Base-by-base conservation (phyloP, 2,329 filamentous ascomycete species). In the Microcyclosporella mali region DNA sequence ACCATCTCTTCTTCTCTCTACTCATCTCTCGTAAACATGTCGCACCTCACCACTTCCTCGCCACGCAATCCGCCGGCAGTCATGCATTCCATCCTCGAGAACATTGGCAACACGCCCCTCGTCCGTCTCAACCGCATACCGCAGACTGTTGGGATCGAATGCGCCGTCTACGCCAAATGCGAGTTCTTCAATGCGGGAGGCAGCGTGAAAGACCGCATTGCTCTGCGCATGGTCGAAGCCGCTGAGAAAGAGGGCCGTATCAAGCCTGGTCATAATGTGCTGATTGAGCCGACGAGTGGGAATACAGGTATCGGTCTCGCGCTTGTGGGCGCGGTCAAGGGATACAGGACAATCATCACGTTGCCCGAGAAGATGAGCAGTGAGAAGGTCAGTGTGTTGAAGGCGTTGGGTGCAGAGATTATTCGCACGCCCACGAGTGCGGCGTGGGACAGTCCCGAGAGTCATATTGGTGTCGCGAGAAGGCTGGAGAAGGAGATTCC, bases 311-410 rank as follows among this genome's bases (percentile, higher is more conserved):
- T 98, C 54, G 92, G 92, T 16, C 76, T 98, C 31, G 92, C 92
- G 19, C 80, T 98, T 27, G 90, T 97, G 14, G 90, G 81, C 45
- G 92, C 92, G 12, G 85, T 98, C 61, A 97, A 95, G 73, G 90
- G 89, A 54, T 98, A 97, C 76, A 90, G 90, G 69, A 94, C 89
- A 31, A 97, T 98, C 69, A 98, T 98, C 66, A 98, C 92, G 9
- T 79, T 98, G 34, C 92, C 92, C 39, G 92, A 98, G 71, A 98
- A 98, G 75, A 98, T 98, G 92, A 95, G 88, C 1, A 85, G 88
- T 36, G 92, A 98, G 70, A 98, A 98, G 70, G 92, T 98, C 30
- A 85, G 90, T 2, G 92, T 98, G 19, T 77, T 98, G 49, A 85
- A 88, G 57, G 90, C 92, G 21, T 78, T 98, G 40, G 90, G 90